Evolutionary conservation across 2,329 filamentous ascomycete species (phyloP).

Genomic region (Microdochium trichocladiopsis): DNA sequence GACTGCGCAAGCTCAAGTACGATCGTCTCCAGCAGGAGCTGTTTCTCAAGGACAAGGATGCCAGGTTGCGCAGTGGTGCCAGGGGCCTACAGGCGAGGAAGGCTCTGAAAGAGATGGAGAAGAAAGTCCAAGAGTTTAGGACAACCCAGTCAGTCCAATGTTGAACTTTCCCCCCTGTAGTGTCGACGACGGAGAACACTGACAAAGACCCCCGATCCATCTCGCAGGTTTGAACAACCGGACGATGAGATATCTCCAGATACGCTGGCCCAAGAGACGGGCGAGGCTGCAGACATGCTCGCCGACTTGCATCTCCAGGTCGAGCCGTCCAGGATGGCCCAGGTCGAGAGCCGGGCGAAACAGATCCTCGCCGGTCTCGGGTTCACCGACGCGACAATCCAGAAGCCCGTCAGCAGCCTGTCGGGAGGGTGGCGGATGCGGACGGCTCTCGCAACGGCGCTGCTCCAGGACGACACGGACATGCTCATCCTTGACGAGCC

Average conservation of each 20-base stretch:
- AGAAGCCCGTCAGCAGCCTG: constrained; percentile 53
- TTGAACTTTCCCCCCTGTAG: neutral
- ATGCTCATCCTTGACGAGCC: constrained; percentile 81
- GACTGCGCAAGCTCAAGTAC: constrained; percentile 55
- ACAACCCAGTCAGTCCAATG: constrained; percentile 36
- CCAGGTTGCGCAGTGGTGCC: constrained; percentile 65
- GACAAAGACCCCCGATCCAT: no score
- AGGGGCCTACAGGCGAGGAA: constrained; percentile 72
- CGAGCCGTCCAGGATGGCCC: constrained; percentile 56
- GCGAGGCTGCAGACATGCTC: constrained; percentile 63
- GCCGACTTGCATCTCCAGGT: constrained; percentile 61
- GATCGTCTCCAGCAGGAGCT: constrained; percentile 55
- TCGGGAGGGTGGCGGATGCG: constrained; percentile 77
- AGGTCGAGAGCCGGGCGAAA: constrained; percentile 59
- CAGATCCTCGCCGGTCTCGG: constrained; percentile 63
- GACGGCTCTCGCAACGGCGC: constrained; percentile 53
- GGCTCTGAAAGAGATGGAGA: constrained; percentile 61
- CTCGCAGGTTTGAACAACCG: constrained; percentile 42
- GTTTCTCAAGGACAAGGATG: constrained; percentile 66
- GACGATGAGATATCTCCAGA: constrained; percentile 49
- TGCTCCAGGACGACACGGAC: constrained; percentile 63
- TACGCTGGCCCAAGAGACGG: constrained; percentile 55
- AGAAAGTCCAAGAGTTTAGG: constrained; percentile 51
- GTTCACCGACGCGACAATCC: constrained; percentile 57
- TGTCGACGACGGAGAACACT: no score